Evolutionary conservation across 768 basidiomycete species (phyloP), one percentile per base, ranked within the genome.

Genomic region (Pulveroboletus sp.): DNA sequence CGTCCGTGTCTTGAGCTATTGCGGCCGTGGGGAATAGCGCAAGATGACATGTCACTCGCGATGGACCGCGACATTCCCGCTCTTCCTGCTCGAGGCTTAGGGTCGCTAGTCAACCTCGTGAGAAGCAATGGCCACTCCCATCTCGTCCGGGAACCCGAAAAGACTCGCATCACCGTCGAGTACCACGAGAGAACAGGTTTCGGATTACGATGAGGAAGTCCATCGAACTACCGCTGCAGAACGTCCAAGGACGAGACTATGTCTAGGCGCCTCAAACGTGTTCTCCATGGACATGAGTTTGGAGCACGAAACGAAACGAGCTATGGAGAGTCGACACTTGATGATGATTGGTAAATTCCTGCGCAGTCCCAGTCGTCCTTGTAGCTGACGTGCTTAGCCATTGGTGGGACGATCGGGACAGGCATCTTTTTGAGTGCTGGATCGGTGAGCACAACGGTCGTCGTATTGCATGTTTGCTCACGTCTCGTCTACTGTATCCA

Each of bases 381-480:
- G 47, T 11, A 8, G n/a, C n/a, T 27, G 21, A 49, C 26, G 7
- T 39, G 10, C 45, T 39, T 44, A 77, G 78, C 77, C 21, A 78
- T 80, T 49, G 78, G 79, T 15, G 78, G 79, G 0, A 81, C 79
- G 0, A 80, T 80, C 36, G 78, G 78, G n/a, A 79, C 77, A 2
- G 80, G 81, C 43, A 80, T 82, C 38, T 82, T 82, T 57, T 67
- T 82, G 59, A 79, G 79, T 60, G 79, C 78, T 35, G 82, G 80
- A 41, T 75, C 76, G 42, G 77, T 77, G 46, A 37, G 75, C 57
- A 5, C 1, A 9, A 14, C 3, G 0, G 14, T 42, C 24, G 15
- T 14, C 11, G 3, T 14, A 33, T 32, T 40, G n/a, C 14, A 2
- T 10, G 21, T 18, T 17, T 37, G n/a, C 38, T 42, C 21, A 39